Conservation (phyloP, 768 basidiomycete genomes). For the Cystofilobasidium macerans region DNA sequence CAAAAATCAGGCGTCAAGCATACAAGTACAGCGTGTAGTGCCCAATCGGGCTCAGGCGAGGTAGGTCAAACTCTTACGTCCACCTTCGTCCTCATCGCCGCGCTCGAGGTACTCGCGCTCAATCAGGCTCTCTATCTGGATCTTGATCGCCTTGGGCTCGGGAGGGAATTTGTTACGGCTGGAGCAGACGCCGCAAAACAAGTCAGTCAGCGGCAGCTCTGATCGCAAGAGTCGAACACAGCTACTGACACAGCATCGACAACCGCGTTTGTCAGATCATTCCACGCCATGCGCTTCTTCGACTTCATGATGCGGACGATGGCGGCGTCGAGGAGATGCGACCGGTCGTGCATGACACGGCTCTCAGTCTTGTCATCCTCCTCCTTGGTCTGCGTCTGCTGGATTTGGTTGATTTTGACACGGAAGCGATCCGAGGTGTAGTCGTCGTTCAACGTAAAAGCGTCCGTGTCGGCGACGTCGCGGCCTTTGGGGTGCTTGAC, state of each 20-base stretch:
- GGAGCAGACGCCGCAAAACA: no score
- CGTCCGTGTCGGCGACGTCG: slow-evolving; percentile 61
- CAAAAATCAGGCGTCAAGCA: no score
- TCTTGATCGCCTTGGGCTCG: slow-evolving; percentile 26
- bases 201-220: not conserved
- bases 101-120: slow-evolving; percentile 20
- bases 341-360: slow-evolving; percentile 76
- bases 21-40: no score
- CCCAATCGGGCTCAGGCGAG: no score
- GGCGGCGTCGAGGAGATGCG: slow-evolving; percentile 76
- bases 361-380: slow-evolving; percentile 72
- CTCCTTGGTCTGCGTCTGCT: slow-evolving; percentile 79
- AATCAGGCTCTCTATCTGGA: slow-evolving; percentile 24
- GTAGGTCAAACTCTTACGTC: not conserved
- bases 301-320: slow-evolving; percentile 96
- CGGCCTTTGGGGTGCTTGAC: slow-evolving; percentile 64
- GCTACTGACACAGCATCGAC: slow-evolving; percentile 25
- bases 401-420: slow-evolving; percentile 90
- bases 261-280: slow-evolving; percentile 19
- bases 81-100: not conserved
- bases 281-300: slow-evolving; percentile 45
- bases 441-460: slow-evolving; percentile 67
- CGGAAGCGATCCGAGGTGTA: slow-evolving; percentile 69
- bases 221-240: not conserved
- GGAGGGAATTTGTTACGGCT: slow-evolving; percentile 24